Conservation (phyloP, 140 eudicot genomes). For the Stevia rebaudiana region DNA sequence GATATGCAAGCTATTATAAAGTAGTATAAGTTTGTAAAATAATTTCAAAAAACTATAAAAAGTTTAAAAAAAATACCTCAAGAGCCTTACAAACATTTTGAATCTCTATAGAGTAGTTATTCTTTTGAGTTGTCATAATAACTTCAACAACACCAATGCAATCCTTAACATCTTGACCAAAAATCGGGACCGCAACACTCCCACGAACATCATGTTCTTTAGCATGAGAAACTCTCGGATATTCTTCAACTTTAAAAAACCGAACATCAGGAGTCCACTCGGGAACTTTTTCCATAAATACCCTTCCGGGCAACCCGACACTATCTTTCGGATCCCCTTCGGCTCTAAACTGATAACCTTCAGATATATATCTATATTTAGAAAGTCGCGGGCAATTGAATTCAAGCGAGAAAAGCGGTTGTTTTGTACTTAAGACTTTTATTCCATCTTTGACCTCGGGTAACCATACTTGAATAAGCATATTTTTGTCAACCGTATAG, state of each 20-base stretch:
- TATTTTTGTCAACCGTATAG: conserved; percentile 44
- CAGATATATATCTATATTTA: conserved; percentile 61
- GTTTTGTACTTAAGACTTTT: conserved; percentile 48
- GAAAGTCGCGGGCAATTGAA: conserved; percentile 63
- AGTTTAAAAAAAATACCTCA: conserved; percentile 61
- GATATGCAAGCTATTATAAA: not conserved
- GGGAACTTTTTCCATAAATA: conserved; percentile 70
- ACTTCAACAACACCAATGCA: conserved; percentile 94
- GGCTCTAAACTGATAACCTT: conserved; percentile 47
- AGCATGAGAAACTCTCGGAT: conserved; percentile 77
- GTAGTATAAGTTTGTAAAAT: not conserved
- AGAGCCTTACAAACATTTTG: conserved; percentile 90
- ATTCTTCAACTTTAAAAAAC: conserved; percentile 69
- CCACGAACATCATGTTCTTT: conserved; percentile 74
- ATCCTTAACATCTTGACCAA: conserved; percentile 54
- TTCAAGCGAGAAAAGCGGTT: conserved; percentile 67
- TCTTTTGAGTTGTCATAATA: conserved; percentile 65
- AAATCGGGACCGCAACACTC: conserved; percentile 85
- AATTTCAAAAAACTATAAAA: not conserved
- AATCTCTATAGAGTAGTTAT: conserved; percentile 60
- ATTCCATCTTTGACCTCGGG: conserved; percentile 54
- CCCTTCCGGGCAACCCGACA: conserved; percentile 84
- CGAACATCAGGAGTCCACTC: conserved; percentile 98
- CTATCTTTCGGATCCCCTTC: conserved; percentile 51
- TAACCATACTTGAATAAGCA: conserved; percentile 83